Base-by-base conservation (phyloP, 1,139 yeast species). In the Sugiyamaella castrensis region DNA sequence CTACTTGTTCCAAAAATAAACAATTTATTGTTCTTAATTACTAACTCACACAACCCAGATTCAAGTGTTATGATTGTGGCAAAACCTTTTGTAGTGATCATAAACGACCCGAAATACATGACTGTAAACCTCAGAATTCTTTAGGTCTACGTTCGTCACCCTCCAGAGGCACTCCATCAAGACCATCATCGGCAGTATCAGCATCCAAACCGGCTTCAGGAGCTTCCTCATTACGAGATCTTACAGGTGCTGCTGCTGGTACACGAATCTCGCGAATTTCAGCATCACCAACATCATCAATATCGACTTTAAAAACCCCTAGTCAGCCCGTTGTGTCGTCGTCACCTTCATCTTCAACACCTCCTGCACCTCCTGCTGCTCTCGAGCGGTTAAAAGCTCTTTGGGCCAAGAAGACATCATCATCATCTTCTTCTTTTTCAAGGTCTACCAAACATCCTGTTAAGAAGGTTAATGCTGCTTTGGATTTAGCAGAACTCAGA, bases 31-130 rank as follows among this genome's bases (percentile, higher is more conserved):
- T n/a, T n/a, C n/a, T n/a, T n/a, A n/a, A n/a, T 36, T 12, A n/a
- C 43, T 40, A 31, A 40, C 38, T 19, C 24, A 19, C 24, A 19
- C 5, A 4, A 19, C 5, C 24, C 24, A 46, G 51, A 37, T 79
- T 79, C 60, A 62, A 61, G 12, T 80, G 86, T 63, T 77, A 75
- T 46, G 71, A 66, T 51, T 80, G 86, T 60, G 65, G 70, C 19
- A 62, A 64, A 32, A 65, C 70, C 5, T 78, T 65, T 57, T 80
- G 86, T 61, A 67, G 73, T 9, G 71, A 73, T 28, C 85, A 81
- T 59, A 64, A 82, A 37, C 65, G 66, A 4, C 62, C 74, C 8
- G 74, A 71, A n/a, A 57, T 63, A 27, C 84, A 80, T 59, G 65
- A 69, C 8, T 80, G 84, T 47, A 29, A 48, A 15, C 43, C 46